Conservation (phyloP, 2,329 filamentous ascomycete genomes). For the Teratosphaeria destructans region DNA sequence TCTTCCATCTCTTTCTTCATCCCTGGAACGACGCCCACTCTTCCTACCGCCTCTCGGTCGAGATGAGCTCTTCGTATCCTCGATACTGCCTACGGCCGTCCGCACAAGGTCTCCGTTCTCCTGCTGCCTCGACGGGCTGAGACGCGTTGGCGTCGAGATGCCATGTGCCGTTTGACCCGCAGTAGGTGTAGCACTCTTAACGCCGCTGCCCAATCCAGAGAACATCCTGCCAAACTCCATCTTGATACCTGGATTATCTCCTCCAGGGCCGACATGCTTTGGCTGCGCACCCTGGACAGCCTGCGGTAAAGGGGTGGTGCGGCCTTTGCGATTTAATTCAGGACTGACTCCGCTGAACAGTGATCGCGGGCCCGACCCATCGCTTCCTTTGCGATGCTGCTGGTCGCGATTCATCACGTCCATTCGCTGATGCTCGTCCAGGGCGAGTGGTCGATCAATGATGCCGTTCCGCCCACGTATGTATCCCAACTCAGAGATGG, state of each 20-base stretch:
- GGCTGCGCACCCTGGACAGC: conserved; percentile 87
- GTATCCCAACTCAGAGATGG: conserved; percentile 12
- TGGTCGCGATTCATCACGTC: conserved; percentile 41
- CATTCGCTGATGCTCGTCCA: conserved; percentile 30
- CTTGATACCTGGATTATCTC: conserved; percentile 75
- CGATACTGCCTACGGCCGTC: conserved; percentile 22
- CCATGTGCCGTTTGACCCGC: conserved; percentile 39
- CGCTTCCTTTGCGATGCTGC: conserved; percentile 28
- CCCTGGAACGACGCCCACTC: conserved; percentile 58
- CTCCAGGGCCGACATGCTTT: conserved; percentile 64
- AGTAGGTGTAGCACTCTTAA: conserved; percentile 44
- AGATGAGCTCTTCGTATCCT: conserved; percentile 31
- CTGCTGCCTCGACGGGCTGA: conserved; percentile 20
- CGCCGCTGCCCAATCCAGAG: conserved; percentile 72
- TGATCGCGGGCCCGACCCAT: conserved; percentile 41
- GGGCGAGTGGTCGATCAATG: conserved; percentile 28
- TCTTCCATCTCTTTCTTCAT: conserved; percentile 51
- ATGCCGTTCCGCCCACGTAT: conserved; percentile 16
- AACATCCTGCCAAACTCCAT: conserved; percentile 93
- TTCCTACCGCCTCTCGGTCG: conserved; percentile 37
- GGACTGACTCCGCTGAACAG: conserved; percentile 56
- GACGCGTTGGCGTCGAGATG: conserved; percentile 42
- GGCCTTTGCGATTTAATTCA: conserved; percentile 71
- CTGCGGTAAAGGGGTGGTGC: conserved; percentile 80
- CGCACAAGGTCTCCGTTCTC: conserved; percentile 19